A percentile compares a stretch with the other conserved stretches of the same genome.
Conservation (phyloP, 768 basidiomycete genomes). For the Vararia minispora region DNA sequence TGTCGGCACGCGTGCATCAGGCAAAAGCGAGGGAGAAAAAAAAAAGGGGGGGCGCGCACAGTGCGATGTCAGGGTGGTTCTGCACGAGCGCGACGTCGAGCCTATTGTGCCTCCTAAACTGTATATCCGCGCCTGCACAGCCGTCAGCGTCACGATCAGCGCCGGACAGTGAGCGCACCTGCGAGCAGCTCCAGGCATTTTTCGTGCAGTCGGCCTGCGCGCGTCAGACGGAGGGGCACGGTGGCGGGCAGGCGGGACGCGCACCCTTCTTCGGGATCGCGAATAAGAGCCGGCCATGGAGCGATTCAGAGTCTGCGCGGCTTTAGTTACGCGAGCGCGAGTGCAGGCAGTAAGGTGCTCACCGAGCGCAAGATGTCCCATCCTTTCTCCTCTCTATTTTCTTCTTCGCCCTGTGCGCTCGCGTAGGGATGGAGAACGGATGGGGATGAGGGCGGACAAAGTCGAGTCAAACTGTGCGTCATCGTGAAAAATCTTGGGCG, state of each 20-base stretch:
- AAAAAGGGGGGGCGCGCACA: conserved; percentile 39
- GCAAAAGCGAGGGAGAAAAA: neutral
- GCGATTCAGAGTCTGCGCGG: conserved; percentile 54
- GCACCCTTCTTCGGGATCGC: conserved; percentile 97
- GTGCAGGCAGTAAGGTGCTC: no score
- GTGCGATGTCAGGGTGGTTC: conserved; percentile 88
- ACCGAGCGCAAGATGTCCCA: no score
- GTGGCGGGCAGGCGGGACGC: neutral
- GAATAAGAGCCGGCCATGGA: conserved; percentile 82
- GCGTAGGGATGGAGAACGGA: no score
- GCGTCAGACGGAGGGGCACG: neutral
- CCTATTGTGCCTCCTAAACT: conserved; percentile 79
- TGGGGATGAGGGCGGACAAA: no score
- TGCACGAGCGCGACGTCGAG: conserved; percentile 90
- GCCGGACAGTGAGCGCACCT: conserved; percentile 32
- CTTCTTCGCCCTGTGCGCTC: no score
- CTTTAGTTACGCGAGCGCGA: no score
- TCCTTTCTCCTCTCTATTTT: no score
- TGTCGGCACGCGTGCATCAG: conserved; percentile 20
- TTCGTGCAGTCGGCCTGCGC: conserved; percentile 74
- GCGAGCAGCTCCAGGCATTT: conserved; percentile 79
- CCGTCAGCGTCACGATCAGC: neutral
- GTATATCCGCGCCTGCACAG: conserved; percentile 79
- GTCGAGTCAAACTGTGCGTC: no score
- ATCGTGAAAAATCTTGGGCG: no score